Evolutionary conservation across 148 eudicot genomes (phyloP).

Genomic region (Dianthus caryophyllus): DNA sequence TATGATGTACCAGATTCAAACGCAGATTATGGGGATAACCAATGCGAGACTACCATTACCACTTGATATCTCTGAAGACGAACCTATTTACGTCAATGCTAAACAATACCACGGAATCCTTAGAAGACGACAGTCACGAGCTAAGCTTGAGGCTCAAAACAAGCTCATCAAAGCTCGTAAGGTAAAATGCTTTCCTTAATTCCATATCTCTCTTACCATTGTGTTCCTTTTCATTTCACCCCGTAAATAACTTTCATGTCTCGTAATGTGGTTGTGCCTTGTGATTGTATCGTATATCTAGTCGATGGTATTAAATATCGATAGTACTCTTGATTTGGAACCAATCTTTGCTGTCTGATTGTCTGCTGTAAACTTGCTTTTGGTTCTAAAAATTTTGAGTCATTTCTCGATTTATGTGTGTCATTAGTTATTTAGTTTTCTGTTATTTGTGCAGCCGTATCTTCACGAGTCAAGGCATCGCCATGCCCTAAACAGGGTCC

Average conservation of each 20-base stretch:
- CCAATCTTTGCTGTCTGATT: neutral
- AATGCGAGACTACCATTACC: conserved; percentile 68
- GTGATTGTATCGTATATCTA: neutral
- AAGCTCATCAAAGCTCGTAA: conserved; percentile 49
- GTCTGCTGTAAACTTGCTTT: too few species aligned
- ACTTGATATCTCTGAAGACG: conserved; percentile 59
- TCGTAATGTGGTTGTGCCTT: neutral
- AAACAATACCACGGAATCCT: conserved; percentile 87
- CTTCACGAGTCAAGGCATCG: conserved; percentile 92
- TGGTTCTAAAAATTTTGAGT: too few species aligned
- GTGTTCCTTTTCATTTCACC: neutral
- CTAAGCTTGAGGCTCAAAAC: conserved; percentile 90
- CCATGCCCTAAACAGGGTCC: conserved; percentile 78
- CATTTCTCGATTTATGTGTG: too few species aligned
- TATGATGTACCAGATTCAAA: conserved; percentile 39
- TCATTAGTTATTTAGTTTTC: neutral
- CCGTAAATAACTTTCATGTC: neutral
- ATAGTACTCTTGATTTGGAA: too few species aligned
- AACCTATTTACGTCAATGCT: conserved; percentile 79
- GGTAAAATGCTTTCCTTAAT: conserved; percentile 10
- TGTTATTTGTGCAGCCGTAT: conserved; percentile 61
- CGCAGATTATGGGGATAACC: conserved; percentile 47
- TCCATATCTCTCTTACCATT: neutral
- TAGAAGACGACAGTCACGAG: conserved; percentile 78
- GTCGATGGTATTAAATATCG: neutral